Conservation (phyloP, 805 yeast genomes). For the Kazachstania bromeliacearum region DNA sequence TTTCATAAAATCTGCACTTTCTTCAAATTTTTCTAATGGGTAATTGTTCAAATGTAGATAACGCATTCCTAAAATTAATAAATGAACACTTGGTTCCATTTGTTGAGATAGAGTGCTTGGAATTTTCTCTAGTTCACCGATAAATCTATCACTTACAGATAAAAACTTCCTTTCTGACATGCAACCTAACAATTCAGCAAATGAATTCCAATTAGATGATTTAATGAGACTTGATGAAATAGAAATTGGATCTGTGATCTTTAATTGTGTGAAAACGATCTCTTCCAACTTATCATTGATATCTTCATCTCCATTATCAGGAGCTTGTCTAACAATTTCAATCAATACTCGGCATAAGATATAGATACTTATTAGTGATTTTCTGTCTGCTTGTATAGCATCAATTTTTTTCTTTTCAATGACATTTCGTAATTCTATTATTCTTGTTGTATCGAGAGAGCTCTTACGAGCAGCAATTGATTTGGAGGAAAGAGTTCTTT, state of each 20-base stretch:
- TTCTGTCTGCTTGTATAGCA: conserved; percentile 77
- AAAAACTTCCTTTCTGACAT: conserved; percentile 81
- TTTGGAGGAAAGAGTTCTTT: conserved; percentile 43
- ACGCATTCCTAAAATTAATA: conserved; percentile 87
- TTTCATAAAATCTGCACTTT: conserved; percentile 80
- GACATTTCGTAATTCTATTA: conserved; percentile 33
- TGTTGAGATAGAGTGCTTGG: conserved; percentile 44
- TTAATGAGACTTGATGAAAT: conserved; percentile 63
- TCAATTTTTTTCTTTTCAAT: conserved; percentile 44
- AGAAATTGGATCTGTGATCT: conserved; percentile 72
- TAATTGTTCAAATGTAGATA: conserved; percentile 68
- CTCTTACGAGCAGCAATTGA: conserved; percentile 22
- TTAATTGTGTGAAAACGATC: conserved; percentile 81
- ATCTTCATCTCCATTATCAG: conserved; percentile 67
- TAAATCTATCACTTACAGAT: conserved; percentile 86
- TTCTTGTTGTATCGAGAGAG: conserved; percentile 47
- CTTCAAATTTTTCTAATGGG: conserved; percentile 86
- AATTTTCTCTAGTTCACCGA: conserved; percentile 81
- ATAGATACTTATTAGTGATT: conserved; percentile 77
- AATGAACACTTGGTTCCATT: conserved; percentile 54
- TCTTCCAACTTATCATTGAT: conserved; percentile 81
- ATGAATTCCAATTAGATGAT: conserved; percentile 87
- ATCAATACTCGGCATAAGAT: conserved; percentile 85
- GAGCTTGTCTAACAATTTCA: conserved; percentile 84
- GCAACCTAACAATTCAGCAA: conserved; percentile 80